Evolutionary conservation across 1,284 basidiomycete genomes (phyloP), one percentile per base, ranked within the genome.

Genomic region (Xerocomus minutiporus): DNA sequence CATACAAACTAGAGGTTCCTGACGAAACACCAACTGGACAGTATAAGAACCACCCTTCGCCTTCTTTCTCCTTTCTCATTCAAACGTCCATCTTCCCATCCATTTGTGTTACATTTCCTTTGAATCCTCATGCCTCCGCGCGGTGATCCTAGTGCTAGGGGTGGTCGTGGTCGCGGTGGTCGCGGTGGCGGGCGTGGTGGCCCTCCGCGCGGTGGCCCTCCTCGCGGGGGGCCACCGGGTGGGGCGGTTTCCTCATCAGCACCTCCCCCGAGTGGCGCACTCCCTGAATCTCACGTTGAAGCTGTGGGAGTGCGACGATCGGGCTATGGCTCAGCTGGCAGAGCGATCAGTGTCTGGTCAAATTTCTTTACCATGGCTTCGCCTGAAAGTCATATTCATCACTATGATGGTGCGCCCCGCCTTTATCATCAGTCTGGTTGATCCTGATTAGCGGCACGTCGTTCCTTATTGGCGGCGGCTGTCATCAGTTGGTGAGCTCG

Each of bases 361-460:
- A 90, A 90, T 62, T 83, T 84, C 51, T 90, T 86, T 57, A 62
- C 62, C 29, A 78, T 81, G 2, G 72, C 75, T 0, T 80, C 87
- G 9, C 82, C 86, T 0, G 75, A 83, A 29, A 68, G 63, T 0
- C 77, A 80, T 17, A 88, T 89, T 28, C 75, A 84, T 53, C 86
- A 90, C 58, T 90, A 90, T 61, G 87, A 90, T 64, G 83, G 86
- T 85, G 57, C 53, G 82, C 64, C 58, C 17, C 49, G 76, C 64
- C 20, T 44, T 61, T 53, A 32, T 43, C 47, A 31, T 29, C 8
- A 15, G 1, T 46, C 39, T 26, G 12, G 40, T 46, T 9, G 50
- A 59, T 59, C 54, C 59, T 64, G 41, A 69, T 61, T 48, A 41
- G 46, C 40, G 36, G 38, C 34, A 36, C 47, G 23, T 51, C 15